A percentile compares a stretch with the other conserved stretches of the same genome.
These are phyloP conservation scores for Lignosus rhinocerotis DNA, from an alignment of 1,284 basidiomycete genomes.

Conservation along the genomic window DNA sequence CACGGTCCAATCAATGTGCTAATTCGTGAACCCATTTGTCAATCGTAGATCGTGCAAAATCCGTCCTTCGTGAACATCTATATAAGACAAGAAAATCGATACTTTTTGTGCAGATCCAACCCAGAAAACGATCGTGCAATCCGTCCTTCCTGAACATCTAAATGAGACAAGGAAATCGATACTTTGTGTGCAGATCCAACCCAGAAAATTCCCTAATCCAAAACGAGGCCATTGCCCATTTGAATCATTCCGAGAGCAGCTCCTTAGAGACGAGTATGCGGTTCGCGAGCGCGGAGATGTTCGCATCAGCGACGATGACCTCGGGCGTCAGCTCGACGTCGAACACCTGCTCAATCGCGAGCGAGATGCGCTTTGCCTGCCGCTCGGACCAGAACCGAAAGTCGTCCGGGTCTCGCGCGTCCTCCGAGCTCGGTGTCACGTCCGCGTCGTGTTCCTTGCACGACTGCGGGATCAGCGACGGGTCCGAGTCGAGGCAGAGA, in stretches of 20 bases:
- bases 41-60: neutral
- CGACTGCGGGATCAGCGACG: constrained; percentile 77
- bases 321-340: constrained; percentile 87
- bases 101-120: too few species aligned
- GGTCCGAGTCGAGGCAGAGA: constrained; percentile 85
- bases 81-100: neutral
- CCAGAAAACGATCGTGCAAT: neutral
- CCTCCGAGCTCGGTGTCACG: constrained; percentile 17
- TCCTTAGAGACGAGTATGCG: constrained; percentile 83
- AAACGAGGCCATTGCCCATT: neutral
- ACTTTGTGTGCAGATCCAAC: too few species aligned
- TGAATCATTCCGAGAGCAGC: constrained; percentile 42
- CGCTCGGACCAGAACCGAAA: constrained; percentile 91
- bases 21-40: too few species aligned
- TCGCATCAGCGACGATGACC: constrained; percentile 92
- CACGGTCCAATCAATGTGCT: too few species aligned
- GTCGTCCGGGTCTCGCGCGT: constrained; percentile 79
- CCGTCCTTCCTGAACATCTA: neutral
- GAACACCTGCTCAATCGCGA: constrained; percentile 78
- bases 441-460: constrained; percentile 43
- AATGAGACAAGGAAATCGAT: neutral
- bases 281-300: constrained; percentile 79
- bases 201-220: too few species aligned
- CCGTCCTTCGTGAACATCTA: neutral
- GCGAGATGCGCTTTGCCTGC: constrained; percentile 87